phyloP scores from a whole-genome alignment of 116 monocot genomes.

The Thalassia testudinum region DNA sequence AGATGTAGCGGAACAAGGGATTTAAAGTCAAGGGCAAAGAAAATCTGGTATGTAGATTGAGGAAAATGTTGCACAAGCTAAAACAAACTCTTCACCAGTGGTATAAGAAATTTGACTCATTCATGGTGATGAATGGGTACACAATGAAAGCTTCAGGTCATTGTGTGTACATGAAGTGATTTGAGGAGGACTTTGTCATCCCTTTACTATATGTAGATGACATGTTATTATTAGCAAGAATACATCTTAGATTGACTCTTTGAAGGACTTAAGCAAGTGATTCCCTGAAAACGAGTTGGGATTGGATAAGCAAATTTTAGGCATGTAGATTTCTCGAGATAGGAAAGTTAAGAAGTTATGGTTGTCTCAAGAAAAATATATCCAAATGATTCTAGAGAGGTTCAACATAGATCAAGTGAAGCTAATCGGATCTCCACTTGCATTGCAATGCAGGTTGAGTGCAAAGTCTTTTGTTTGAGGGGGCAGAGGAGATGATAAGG shows the following conservation, averaged over 20 bases:
- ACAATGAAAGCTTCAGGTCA: not conserved
- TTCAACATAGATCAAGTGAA: constrained; percentile 10
- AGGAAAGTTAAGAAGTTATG: too few relatives aligned
- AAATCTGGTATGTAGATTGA: not conserved
- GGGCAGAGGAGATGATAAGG: constrained; percentile 1
- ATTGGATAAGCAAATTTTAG: constrained; percentile 1
- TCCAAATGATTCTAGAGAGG: constrained; percentile 6
- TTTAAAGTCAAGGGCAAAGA: not conserved
- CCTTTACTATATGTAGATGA: constrained; percentile 15
- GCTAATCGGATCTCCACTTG: constrained; percentile 1
- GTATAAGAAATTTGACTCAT: constrained; percentile 2
- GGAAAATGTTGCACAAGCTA: not conserved
- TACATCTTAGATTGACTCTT: not conserved
- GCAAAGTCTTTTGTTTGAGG: not conserved
- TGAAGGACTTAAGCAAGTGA: not conserved
- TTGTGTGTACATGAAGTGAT: constrained; percentile 2
- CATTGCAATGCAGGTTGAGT: constrained; percentile 7
- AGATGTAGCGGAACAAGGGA: too few relatives aligned
- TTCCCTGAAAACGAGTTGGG: constrained; percentile 11
- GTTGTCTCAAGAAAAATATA: constrained; percentile 2
- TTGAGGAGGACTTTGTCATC: constrained; percentile 5
- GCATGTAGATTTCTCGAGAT: constrained; percentile 3
- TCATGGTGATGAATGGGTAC: not conserved
- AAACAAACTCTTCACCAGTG: not conserved
- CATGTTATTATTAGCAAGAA: constrained; percentile 6